These are phyloP conservation scores for Paralagenidium karlingii DNA, from an alignment of 352 stramenopile genomes.

Conservation along the genomic window DNA sequence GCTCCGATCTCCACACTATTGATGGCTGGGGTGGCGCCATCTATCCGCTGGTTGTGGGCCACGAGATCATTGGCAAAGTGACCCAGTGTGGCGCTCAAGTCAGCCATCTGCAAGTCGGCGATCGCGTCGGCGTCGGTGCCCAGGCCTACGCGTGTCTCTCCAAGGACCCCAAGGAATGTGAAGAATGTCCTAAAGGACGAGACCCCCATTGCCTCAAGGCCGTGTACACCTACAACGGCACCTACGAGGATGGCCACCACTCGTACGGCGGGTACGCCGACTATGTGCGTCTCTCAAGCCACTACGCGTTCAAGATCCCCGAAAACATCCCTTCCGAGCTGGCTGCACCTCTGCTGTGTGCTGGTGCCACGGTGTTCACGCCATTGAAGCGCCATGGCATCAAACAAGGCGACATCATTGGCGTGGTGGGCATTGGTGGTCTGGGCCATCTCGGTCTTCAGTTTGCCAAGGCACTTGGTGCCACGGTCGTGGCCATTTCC, in stretches of 20 bases:
- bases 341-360: constrained; percentile 68
- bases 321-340: constrained; percentile 37
- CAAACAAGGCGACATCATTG: constrained; percentile 34
- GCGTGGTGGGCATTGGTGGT: constrained; percentile 71
- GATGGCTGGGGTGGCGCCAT: constrained; percentile 8
- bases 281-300: constrained; percentile 41
- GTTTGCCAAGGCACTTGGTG: constrained; percentile 64
- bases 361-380: constrained; percentile 74
- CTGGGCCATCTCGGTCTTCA: constrained; percentile 80
- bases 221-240: constrained; percentile 19
- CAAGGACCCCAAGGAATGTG: constrained; percentile 6
- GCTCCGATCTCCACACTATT: constrained; percentile 15
- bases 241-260: constrained; percentile 17
- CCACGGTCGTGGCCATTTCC: constrained; percentile 61
- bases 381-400: constrained; percentile 53
- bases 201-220: constrained; percentile 21
- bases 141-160: constrained; percentile 29
- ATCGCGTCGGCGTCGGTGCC: constrained; percentile 38
- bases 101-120: constrained; percentile 29
- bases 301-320: constrained; percentile 66
- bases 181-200: constrained; percentile 37
- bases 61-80: constrained; percentile 38
- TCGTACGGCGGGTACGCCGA: constrained; percentile 64
- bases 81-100: constrained; percentile 10
- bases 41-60: constrained; percentile 32